phyloP scores from a whole-genome alignment of 2,329 filamentous ascomycete genomes.

The Tolypocladium amazonense region DNA sequence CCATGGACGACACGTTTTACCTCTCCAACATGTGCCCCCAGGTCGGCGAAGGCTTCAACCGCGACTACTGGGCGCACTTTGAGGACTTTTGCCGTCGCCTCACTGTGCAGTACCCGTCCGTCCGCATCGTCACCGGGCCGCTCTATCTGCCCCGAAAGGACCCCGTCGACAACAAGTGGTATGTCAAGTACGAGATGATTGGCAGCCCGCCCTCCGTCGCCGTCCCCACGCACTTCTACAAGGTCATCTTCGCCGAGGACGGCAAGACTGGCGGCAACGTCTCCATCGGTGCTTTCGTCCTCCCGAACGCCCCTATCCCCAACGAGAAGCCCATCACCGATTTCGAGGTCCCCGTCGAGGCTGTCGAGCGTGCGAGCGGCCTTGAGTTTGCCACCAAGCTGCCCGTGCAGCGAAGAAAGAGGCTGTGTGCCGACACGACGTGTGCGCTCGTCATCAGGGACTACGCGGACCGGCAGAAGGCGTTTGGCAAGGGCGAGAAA shows the following conservation, averaged over 20 bases:
- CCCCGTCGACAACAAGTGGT: constrained; percentile 80
- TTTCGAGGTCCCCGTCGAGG: constrained; percentile 92
- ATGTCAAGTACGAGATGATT: constrained; percentile 91
- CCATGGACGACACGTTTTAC: constrained; percentile 92
- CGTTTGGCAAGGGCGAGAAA: constrained; percentile 33
- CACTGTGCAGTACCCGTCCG: constrained; percentile 69
- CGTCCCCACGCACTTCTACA: constrained; percentile 98
- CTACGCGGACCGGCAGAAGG: constrained; percentile 53
- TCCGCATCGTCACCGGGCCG: constrained; percentile 87
- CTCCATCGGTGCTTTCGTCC: constrained; percentile 83
- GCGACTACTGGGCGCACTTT: constrained; percentile 98
- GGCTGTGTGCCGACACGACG: constrained; percentile 75
- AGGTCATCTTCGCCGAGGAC: constrained; percentile 94
- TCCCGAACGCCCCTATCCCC: constrained; percentile 82
- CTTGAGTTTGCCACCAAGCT: constrained; percentile 82
- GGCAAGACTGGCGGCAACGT: constrained; percentile 60
- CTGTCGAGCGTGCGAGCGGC: constrained; percentile 82
- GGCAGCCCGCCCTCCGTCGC: constrained; percentile 87
- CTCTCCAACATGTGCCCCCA: constrained; percentile 97
- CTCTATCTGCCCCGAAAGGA: constrained; percentile 85
- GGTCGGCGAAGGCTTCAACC: constrained; percentile 95
- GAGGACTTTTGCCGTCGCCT: constrained; percentile 92
- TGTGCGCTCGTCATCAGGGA: constrained; percentile 80
- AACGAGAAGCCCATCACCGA: constrained; percentile 81
- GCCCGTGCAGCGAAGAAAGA: constrained; percentile 60